Base-by-base conservation (phyloP, 208 protist species). In the Porcisia hertigi region DNA sequence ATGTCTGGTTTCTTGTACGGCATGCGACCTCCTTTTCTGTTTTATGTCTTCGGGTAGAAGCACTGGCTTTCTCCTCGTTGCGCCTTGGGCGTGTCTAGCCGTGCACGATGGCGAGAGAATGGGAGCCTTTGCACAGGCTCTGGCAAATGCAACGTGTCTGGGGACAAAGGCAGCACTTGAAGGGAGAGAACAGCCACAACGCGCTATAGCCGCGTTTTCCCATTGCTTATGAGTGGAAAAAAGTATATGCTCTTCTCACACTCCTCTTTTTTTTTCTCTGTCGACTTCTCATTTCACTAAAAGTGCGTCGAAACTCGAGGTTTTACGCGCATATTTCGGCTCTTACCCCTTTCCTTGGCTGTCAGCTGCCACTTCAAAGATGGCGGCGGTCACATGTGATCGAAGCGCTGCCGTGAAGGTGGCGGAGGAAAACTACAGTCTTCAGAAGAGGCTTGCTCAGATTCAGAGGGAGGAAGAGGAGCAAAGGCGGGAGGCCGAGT, bases 351-450 rank as follows among this genome's bases (percentile, higher is more conserved):
- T 53, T 70, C 36, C 3, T 70, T 63, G 52, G 47, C 20, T 76
- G 9, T 62, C 14, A 11, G 25, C 66, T 36, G 47, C 25, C 12
- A 53, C 25, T 41, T n/a, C 58, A 34, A 49, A 53, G 11, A 86
- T 86, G 84, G 58, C 81, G 36, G 70, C 54, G 43, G 36, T 45
- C 4, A 71, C 57, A 14, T 88, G 80, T 55, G 73, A 76, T 43
- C 62, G 72, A 16, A 66, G 71, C n/a, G 69, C 74, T 14, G 89
- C 86, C 3, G 82, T 82, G 0, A 79, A 88, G 65, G 77, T 71
- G 3, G 85, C 87, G 0, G 81, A 89, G 7, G 89, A 93, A 60
- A 86, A 93, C 82, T 86, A 79, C 67, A 77, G 80, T 25, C 77
- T 93, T n/a, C 89, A 82, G 36, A 70, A 76, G 30, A 76, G 89